phyloP scores from a whole-genome alignment of 2,329 filamentous ascomycete genomes.

The Nannizzia gypsea region DNA sequence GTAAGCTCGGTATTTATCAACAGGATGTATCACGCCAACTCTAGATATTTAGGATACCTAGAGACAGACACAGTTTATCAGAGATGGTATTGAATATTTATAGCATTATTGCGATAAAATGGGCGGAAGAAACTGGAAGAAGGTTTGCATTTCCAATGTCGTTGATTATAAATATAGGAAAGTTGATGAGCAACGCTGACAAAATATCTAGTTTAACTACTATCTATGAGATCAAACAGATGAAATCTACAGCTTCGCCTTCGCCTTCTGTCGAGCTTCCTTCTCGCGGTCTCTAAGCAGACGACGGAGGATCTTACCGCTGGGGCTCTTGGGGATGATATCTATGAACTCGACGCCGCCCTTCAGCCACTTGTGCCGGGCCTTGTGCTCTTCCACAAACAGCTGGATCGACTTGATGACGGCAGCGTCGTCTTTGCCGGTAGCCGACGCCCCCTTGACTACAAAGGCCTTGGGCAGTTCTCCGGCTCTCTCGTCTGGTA shows the following conservation, averaged over 20 bases:
- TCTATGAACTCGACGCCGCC: conserved; percentile 49
- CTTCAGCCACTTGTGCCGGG: conserved; percentile 50
- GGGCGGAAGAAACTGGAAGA: neutral
- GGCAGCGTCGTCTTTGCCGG: conserved; percentile 40
- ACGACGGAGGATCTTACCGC: conserved; percentile 51
- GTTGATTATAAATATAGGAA: neutral
- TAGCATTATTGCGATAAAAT: neutral
- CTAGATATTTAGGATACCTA: neutral
- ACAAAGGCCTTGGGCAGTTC: conserved; percentile 55
- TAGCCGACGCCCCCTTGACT: conserved; percentile 44
- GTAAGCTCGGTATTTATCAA: neutral
- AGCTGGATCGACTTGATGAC: conserved; percentile 43
- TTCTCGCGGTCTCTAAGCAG: conserved; percentile 63
- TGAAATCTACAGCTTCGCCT: conserved; percentile 50
- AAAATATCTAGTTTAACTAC: neutral
- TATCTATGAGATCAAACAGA: neutral
- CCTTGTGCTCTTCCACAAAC: conserved; percentile 50
- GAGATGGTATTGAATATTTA: neutral
- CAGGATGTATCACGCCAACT: neutral
- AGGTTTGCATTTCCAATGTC: neutral
- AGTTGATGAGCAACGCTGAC: neutral
- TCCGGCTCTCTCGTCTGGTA: conserved; percentile 52
- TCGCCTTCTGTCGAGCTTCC: conserved; percentile 51
- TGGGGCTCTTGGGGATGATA: conserved; percentile 49
- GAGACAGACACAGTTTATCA: neutral